These are phyloP conservation scores for Penicillium cataractarum DNA, from an alignment of 495 filamentous ascomycete species.

Conservation along the genomic window DNA sequence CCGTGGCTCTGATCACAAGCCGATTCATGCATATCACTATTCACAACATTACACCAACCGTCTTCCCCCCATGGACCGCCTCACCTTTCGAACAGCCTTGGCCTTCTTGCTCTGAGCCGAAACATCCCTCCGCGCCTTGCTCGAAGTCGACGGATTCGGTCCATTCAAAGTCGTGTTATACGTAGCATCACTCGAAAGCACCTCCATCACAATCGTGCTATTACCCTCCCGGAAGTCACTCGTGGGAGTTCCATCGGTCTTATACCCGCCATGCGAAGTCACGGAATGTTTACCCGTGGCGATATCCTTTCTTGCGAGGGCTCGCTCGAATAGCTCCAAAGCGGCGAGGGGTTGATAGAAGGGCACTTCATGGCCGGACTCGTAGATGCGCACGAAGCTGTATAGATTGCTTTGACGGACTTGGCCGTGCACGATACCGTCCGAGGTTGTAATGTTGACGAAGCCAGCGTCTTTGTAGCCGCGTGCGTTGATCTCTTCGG, in stretches of 20 bases:
- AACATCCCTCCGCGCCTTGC: neutral
- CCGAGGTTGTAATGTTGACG: constrained; percentile 56
- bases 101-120: neutral
- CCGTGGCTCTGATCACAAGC: neutral
- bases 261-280: constrained; percentile 33
- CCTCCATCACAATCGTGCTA: constrained; percentile 54
- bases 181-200: constrained; percentile 51
- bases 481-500: constrained; percentile 46
- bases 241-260: constrained; percentile 51
- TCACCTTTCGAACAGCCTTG: constrained; percentile 2
- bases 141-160: constrained; percentile 34
- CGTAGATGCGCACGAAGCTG: constrained; percentile 69
- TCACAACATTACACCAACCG: neutral
- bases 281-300: constrained; percentile 56
- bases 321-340: constrained; percentile 62
- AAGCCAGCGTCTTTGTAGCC: constrained; percentile 56
- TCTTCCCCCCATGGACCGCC: constrained; percentile 6
- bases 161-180: constrained; percentile 58
- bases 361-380: constrained; percentile 72
- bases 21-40: neutral
- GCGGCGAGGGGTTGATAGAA: constrained; percentile 69
- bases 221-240: constrained; percentile 63
- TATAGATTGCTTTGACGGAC: constrained; percentile 70
- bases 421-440: constrained; percentile 62
- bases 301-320: constrained; percentile 58